Conservation (phyloP, 202 grass and related monocot genomes). For the Brachypodium distachyon region DNA sequence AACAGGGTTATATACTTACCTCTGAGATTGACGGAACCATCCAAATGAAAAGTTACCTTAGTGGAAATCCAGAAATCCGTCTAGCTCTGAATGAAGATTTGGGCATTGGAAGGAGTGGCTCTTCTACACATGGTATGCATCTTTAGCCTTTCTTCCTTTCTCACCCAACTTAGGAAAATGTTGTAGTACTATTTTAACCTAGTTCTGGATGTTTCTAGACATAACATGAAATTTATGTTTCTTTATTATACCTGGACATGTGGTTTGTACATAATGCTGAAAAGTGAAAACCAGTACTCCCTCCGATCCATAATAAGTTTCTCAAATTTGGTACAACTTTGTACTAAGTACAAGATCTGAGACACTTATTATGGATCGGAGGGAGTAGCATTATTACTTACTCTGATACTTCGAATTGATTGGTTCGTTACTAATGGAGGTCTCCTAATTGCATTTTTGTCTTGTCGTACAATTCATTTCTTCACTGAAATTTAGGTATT, state of each 20-base stretch:
- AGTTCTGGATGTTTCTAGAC: neutral
- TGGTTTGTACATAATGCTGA: slow-evolving; percentile 1
- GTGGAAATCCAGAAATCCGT: slow-evolving; percentile 92
- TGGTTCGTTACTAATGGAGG: neutral
- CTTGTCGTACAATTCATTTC: neutral
- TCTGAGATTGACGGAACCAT: slow-evolving; percentile 98
- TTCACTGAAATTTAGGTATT: neutral
- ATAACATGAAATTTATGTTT: neutral
- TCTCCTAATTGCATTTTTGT: neutral
- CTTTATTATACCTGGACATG: neutral
- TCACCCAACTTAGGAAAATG: neutral
- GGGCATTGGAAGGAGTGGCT: slow-evolving; percentile 71
- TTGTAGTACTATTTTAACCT: neutral
- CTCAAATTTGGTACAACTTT: too few species aligned
- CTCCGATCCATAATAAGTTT: too few species aligned
- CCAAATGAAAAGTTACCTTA: slow-evolving; percentile 99
- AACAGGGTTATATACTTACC: slow-evolving; percentile 95
- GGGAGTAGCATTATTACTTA: neutral
- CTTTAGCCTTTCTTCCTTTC: slow-evolving; percentile 1
- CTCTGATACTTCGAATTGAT: neutral
- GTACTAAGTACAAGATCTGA: too few species aligned
- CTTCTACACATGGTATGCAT: slow-evolving; percentile 51
- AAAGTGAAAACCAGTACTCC: too few species aligned
- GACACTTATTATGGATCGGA: too few species aligned
- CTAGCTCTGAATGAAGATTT: slow-evolving; percentile 98